Percentiles rank a stretch among this genome's conserved stretches.
Evolutionary conservation across 768 basidiomycete species (phyloP).

Genomic region (Epithele typhae): DNA sequence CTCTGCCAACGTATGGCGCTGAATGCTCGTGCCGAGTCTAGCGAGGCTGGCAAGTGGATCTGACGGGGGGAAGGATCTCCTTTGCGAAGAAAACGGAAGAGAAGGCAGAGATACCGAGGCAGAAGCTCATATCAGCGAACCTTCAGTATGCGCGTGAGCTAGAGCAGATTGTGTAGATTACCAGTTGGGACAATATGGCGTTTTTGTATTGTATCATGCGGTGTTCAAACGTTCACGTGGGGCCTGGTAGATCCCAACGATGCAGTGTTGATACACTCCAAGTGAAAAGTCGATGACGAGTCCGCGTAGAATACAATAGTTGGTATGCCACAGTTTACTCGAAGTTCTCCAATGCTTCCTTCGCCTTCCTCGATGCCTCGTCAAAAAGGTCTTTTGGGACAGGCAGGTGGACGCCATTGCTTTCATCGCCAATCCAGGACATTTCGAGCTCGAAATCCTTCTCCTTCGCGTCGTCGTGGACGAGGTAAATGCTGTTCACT

Average conservation of each 20-base stretch:
- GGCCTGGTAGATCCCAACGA: neutral
- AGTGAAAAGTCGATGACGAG: too few relatives aligned
- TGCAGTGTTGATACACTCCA: too few relatives aligned
- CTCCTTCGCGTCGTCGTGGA: conserved; percentile 97
- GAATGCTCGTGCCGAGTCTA: conserved; percentile 30
- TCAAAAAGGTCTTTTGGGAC: conserved; percentile 82
- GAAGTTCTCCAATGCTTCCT: conserved; percentile 74
- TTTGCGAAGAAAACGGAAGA: conserved; percentile 84
- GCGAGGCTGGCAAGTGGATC: conserved; percentile 84
- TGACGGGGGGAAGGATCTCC: conserved; percentile 61
- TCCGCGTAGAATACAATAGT: conserved; percentile 21
- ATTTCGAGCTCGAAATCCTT: conserved; percentile 98
- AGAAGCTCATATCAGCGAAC: conserved; percentile 75
- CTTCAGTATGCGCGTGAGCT: conserved; percentile 81
- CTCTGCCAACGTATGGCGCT: conserved; percentile 8
- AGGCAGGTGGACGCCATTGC: conserved; percentile 68
- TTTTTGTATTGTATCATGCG: neutral
- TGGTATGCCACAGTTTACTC: conserved; percentile 34
- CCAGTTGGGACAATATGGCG: conserved; percentile 1
- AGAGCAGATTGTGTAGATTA: conserved; percentile 78
- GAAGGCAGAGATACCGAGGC: conserved; percentile 79
- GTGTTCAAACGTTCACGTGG: neutral
- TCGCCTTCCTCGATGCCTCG: conserved; percentile 86
- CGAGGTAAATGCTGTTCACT: conserved; percentile 82
- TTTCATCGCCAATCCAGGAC: conserved; percentile 92